Percentiles rank a stretch among this genome's conserved stretches.
Conservation (phyloP, 2,329 filamentous ascomycete genomes). For the Penicillium sp. region DNA sequence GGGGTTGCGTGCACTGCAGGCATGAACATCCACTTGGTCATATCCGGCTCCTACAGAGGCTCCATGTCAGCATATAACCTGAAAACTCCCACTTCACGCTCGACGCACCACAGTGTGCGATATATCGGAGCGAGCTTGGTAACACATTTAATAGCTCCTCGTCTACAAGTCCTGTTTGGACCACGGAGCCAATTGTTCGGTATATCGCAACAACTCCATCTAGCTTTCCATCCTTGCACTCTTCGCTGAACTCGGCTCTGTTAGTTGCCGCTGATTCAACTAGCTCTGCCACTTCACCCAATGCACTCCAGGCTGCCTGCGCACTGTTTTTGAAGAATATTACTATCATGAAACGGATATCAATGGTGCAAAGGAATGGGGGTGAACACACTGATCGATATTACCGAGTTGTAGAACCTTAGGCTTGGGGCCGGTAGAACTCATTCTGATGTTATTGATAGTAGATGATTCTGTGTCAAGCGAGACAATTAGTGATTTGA, state of each 20-base stretch:
- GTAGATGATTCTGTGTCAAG: neutral
- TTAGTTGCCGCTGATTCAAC: conserved; percentile 59
- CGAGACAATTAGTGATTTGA: neutral
- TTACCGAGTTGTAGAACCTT: conserved; percentile 63
- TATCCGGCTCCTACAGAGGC: conserved; percentile 68
- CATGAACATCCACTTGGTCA: conserved; percentile 72
- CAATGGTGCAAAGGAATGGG: neutral
- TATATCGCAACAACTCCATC: conserved; percentile 65
- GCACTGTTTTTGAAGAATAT: conserved; percentile 43
- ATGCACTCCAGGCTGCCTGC: conserved; percentile 60
- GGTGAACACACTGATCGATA: conserved; percentile 58
- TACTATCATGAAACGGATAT: neutral
- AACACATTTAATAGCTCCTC: conserved; percentile 61
- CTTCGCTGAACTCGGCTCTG: conserved; percentile 65
- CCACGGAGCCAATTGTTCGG: conserved; percentile 65
- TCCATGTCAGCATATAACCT: neutral
- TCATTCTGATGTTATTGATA: conserved; percentile 18
- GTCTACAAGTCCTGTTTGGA: conserved; percentile 67
- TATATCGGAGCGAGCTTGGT: conserved; percentile 38
- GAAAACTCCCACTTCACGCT: too few relatives aligned
- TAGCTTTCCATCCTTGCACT: conserved; percentile 64
- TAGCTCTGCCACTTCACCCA: conserved; percentile 63
- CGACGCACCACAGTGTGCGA: conserved; percentile 41
- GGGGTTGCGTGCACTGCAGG: conserved; percentile 61
- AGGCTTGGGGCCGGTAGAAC: conserved; percentile 40